These are phyloP conservation scores for Ustilago hordei DNA, from an alignment of 1,284 basidiomycete species.

Conservation along the genomic window DNA sequence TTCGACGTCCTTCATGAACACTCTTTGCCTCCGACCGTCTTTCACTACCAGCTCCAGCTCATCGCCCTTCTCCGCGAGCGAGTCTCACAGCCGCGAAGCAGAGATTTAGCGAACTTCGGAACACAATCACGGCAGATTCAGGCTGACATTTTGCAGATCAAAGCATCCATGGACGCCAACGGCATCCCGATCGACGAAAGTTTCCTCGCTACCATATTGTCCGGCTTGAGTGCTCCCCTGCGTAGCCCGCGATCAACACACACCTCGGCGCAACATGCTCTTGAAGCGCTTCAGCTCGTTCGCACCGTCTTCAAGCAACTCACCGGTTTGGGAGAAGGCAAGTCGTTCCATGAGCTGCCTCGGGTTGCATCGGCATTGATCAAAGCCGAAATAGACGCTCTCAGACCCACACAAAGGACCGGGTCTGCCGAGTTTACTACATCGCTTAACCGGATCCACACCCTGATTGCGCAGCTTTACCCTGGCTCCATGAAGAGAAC, in stretches of 20 bases:
- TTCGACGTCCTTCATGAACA: conserved; percentile 16
- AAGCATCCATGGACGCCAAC: conserved; percentile 25
- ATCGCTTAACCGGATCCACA: background rate
- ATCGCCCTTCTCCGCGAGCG: conserved; percentile 25
- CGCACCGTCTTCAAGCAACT: conserved; percentile 8
- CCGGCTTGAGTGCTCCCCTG: conserved; percentile 30
- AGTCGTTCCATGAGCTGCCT: background rate
- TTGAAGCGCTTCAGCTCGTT: conserved; percentile 7
- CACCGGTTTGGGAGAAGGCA: background rate
- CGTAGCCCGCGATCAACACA: conserved; percentile 11
- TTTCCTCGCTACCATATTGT: conserved; percentile 33
- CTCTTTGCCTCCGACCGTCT: conserved; percentile 5
- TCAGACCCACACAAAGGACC: background rate
- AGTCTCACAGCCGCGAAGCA: background rate
- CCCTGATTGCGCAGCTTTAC: conserved; percentile 9
- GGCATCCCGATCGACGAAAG: conserved; percentile 27
- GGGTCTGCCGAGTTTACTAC: no score
- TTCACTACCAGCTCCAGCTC: conserved; percentile 36
- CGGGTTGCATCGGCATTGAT: conserved; percentile 12
- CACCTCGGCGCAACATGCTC: conserved; percentile 6
- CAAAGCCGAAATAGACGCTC: conserved; percentile 30
- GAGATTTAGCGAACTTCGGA: conserved; percentile 2
- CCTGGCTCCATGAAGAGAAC: background rate
- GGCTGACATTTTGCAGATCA: conserved; percentile 15
- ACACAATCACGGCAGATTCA: conserved; percentile 12